Conservation (phyloP, 169 alveolate genomes). For the Amoebophrya sp. region DNA sequence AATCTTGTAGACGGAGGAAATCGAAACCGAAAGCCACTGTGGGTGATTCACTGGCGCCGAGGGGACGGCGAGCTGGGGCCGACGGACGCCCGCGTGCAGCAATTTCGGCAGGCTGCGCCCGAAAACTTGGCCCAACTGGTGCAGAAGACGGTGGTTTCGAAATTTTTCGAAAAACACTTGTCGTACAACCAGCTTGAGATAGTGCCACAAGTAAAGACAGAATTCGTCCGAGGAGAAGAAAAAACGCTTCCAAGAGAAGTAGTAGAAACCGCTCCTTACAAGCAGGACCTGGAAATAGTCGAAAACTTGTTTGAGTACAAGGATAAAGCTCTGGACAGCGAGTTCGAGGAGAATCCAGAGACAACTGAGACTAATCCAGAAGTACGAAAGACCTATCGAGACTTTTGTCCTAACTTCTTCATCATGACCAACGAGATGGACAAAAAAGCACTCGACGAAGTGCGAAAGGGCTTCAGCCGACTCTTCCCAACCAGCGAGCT, state of each 20-base stretch:
- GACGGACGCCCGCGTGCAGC: neutral
- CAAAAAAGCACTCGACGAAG: neutral
- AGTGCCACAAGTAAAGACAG: too few species aligned
- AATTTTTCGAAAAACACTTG: neutral
- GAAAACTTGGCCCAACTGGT: neutral
- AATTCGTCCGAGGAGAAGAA: too few species aligned
- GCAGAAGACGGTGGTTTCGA: neutral
- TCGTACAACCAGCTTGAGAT: neutral
- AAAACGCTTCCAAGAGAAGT: too few species aligned
- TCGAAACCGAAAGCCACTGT: neutral
- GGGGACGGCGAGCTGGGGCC: neutral
- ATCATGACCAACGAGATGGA: conserved; percentile 8
- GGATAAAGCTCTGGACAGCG: neutral
- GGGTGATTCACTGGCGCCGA: neutral
- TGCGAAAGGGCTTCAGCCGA: neutral
- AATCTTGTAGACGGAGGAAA: too few species aligned
- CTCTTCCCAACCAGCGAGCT: neutral
- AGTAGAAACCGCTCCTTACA: too few species aligned
- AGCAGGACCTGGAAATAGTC: too few species aligned
- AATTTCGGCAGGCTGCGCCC: neutral
- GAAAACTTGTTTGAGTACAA: too few species aligned
- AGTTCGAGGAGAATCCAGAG: neutral
- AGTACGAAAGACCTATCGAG: neutral
- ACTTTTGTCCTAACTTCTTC: neutral
- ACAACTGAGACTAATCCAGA: too few species aligned